These are phyloP conservation scores for Astragalus membranaceus DNA, from an alignment of 306 rosid species.

Conservation along the genomic window DNA sequence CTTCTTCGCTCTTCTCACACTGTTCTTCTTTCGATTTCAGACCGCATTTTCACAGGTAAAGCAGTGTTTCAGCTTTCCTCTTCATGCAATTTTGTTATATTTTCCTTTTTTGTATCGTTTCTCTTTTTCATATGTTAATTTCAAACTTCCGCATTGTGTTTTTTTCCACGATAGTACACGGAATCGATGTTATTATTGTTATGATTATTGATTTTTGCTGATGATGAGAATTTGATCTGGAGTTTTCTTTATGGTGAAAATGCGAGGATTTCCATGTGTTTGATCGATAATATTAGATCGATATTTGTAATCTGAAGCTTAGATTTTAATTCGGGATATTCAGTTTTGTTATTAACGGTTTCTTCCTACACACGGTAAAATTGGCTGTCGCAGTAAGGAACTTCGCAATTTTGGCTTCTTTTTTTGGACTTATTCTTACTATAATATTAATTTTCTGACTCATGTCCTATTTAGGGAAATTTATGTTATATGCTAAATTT, in stretches of 20 bases:
- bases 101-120: too few species aligned
- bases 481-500: constrained; percentile 23
- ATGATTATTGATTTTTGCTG: background rate
- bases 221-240: background rate
- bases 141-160: background rate
- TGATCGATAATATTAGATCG: background rate
- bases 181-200: background rate
- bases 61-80: background rate
- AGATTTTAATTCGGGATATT: background rate
- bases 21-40: background rate
- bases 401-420: background rate
- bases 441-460: background rate
- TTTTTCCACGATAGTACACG: background rate
- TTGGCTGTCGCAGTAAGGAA: background rate
- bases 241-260: background rate
- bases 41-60: constrained; percentile 26
- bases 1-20: background rate
- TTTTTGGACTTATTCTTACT: background rate
- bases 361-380: constrained; percentile 22
- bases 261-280: background rate
- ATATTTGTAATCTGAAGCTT: background rate
- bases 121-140: background rate
- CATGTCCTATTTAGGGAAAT: constrained; percentile 23
- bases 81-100: background rate
- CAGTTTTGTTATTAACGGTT: background rate